Percentiles rank a stretch among this genome's conserved stretches.
Conservation (phyloP, 2,329 filamentous ascomycete genomes). For the Neocatenulostroma microsporum region DNA sequence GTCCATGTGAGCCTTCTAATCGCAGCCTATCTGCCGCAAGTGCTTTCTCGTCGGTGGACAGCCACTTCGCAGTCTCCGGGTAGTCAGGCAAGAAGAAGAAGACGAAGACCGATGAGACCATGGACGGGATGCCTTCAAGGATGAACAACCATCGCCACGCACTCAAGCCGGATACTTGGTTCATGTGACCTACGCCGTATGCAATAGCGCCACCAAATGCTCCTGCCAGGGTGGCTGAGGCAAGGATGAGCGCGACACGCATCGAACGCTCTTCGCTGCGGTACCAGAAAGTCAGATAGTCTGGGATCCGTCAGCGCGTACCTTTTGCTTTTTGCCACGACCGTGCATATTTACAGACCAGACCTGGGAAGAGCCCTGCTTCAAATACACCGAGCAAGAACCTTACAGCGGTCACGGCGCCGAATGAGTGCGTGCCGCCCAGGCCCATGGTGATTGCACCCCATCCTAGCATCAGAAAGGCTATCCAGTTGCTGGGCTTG, state of each 20-base stretch:
- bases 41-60: conserved; percentile 35
- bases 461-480: conserved; percentile 25
- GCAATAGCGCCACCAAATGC: conserved; percentile 30
- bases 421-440: conserved; percentile 40
- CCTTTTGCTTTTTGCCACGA: too few species aligned
- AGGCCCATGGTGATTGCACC: conserved; percentile 28
- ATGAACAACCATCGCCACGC: conserved; percentile 80
- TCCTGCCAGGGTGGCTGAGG: conserved; percentile 26
- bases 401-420: conserved; percentile 38
- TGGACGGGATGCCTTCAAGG: conserved; percentile 38
- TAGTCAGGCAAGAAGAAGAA: conserved; percentile 49
- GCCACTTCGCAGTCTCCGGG: conserved; percentile 42
- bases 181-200: conserved; percentile 48
- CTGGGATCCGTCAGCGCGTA: too few species aligned
- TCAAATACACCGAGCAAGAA: conserved; percentile 40
- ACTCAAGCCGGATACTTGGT: conserved; percentile 44
- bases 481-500: conserved; percentile 36
- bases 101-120: conserved; percentile 46
- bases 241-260: conserved; percentile 26
- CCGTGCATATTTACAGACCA: too few species aligned
- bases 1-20: conserved; percentile 36
- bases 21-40: conserved; percentile 36
- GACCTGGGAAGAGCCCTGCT: conserved; percentile 52
- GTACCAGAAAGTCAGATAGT: conserved; percentile 26
- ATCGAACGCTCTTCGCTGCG: conserved; percentile 26